Conservation (phyloP, 2,329 filamentous ascomycete genomes). For the Knoxdaviesia proteae region DNA sequence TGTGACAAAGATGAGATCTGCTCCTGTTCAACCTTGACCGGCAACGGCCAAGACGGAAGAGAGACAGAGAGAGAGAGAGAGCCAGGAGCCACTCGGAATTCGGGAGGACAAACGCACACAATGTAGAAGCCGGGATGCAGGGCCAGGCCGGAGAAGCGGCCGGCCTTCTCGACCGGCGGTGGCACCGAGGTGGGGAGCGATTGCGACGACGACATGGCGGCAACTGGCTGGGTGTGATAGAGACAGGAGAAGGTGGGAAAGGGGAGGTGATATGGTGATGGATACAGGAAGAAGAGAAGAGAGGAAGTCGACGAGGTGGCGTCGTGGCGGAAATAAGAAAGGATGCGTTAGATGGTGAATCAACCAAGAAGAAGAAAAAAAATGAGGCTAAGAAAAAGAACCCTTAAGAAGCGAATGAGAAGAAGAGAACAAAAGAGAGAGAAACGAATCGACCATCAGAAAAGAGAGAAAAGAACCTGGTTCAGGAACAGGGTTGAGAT, state of each 20-base stretch:
- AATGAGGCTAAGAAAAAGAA: background rate
- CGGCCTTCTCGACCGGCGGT: constrained; percentile 8
- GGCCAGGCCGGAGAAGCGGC: constrained; percentile 4
- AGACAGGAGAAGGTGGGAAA: background rate
- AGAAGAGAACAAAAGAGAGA: background rate
- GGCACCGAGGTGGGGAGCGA: constrained; percentile 4
- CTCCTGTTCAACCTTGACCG: background rate
- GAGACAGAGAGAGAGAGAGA: background rate
- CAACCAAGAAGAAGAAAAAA: background rate
- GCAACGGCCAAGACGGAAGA: background rate
- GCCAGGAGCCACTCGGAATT: background rate
- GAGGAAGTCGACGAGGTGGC: background rate
- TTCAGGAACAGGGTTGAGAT: background rate
- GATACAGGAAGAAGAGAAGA: background rate
- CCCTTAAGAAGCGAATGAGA: background rate
- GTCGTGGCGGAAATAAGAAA: background rate
- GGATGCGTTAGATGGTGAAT: constrained; percentile 1
- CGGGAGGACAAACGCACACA: constrained; percentile 9
- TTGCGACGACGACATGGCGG: constrained; percentile 4
- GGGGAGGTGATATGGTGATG: background rate
- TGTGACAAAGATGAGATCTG: background rate
- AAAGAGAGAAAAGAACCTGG: background rate
- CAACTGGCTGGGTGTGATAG: constrained; percentile 2
- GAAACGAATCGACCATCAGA: background rate
- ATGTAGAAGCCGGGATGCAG: constrained; percentile 13